Percentiles rank a stretch among this genome's conserved stretches.
phyloP scores from a whole-genome alignment of 352 stramenopile genomes.

The Globisporangium heterothallicum region DNA sequence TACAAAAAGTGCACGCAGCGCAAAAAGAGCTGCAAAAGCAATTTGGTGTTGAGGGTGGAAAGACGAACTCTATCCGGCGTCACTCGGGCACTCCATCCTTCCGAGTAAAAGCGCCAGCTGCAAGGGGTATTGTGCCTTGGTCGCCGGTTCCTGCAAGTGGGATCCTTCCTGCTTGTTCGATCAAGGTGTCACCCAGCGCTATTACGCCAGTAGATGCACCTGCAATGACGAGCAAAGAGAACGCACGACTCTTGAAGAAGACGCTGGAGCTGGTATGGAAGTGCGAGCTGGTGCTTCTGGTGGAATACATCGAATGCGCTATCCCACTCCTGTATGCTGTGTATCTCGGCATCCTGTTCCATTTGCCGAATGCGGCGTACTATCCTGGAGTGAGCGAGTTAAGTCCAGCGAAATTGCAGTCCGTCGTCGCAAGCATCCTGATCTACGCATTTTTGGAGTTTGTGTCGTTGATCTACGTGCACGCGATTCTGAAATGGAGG shows the following conservation, averaged over 20 bases:
- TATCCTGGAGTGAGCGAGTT: slow-evolving; percentile 1
- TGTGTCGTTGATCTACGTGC: background rate
- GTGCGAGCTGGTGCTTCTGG: slow-evolving; percentile 6
- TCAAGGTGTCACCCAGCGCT: too few relatives aligned
- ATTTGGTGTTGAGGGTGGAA: too few relatives aligned
- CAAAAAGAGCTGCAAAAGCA: too few relatives aligned
- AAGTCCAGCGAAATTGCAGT: background rate
- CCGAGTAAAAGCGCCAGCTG: too few relatives aligned
- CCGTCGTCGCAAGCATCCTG: background rate
- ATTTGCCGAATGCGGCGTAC: slow-evolving; percentile 9
- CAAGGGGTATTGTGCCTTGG: too few relatives aligned
- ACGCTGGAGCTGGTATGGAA: background rate
- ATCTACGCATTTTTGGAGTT: slow-evolving; percentile 6
- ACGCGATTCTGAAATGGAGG: background rate
- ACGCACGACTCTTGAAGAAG: background rate
- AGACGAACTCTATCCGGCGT: too few relatives aligned
- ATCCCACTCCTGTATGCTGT: slow-evolving; percentile 4
- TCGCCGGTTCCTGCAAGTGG: background rate
- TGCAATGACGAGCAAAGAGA: background rate
- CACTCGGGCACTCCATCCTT: too few relatives aligned
- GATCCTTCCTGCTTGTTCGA: too few relatives aligned
- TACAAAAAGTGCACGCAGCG: background rate
- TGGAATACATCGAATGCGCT: slow-evolving; percentile 7
- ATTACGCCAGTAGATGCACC: background rate
- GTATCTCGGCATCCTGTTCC: background rate